A percentile compares a stretch with the other conserved stretches of the same genome.
Evolutionary conservation across 768 basidiomycete species (phyloP).

Genomic region (Mycena polygramma): DNA sequence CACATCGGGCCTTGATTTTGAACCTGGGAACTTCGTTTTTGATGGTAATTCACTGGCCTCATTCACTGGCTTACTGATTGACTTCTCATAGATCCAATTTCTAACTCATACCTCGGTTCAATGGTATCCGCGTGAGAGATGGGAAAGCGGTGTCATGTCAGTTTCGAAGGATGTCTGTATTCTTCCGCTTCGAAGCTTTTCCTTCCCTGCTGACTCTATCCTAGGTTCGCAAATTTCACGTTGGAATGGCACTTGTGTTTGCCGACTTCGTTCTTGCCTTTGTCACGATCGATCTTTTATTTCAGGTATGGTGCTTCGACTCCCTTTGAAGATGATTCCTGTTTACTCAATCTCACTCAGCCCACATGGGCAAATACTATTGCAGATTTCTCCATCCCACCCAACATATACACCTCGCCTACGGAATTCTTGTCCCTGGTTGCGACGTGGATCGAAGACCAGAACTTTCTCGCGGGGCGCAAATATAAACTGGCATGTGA

Average conservation of each 20-base stretch:
- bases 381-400: conserved; percentile 3
- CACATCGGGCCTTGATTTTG: conserved; percentile 13
- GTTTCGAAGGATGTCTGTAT: background rate
- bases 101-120: conserved; percentile 10
- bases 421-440: conserved; percentile 28
- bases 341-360: background rate
- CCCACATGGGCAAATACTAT: conserved; percentile 22
- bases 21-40: background rate
- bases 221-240: conserved; percentile 16
- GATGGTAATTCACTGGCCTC: background rate
- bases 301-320: conserved; percentile 31
- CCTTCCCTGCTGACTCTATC: background rate
- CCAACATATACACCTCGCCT: conserved; percentile 24
- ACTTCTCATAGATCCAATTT: conserved; percentile 1
- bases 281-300: conserved; percentile 34
- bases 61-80: background rate
- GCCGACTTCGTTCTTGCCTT: conserved; percentile 39
- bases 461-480: background rate
- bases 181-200: background rate
- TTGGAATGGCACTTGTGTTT: conserved; percentile 41
- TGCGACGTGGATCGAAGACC: conserved; percentile 33
- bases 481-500: conserved; percentile 24
- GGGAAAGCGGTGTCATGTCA: background rate
- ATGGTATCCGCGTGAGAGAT: background rate
- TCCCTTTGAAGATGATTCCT: too few species aligned